Evolutionary conservation across 2,329 filamentous ascomycete genomes (phyloP), one percentile per base, ranked within the genome.

Genomic region (Diatrype stigma): DNA sequence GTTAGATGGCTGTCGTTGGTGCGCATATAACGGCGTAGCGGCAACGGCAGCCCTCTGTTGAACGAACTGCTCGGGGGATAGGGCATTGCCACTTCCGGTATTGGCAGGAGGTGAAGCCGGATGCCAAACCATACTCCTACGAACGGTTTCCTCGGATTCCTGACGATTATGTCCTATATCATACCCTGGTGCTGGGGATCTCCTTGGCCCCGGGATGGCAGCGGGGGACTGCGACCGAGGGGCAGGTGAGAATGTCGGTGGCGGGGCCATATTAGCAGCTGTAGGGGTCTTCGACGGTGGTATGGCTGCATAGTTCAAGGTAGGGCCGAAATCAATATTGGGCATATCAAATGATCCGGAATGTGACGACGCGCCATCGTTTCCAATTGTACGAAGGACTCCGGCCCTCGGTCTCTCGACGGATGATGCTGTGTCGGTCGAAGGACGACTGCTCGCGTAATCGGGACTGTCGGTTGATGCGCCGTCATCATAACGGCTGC

Each of bases 21-120:
- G 86, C 1, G 75, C 71, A 65, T 82, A 80, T 38, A 79, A 62
- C 16, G 84, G 78, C 6, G 77, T 76, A 45, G 77, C 72, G 10
- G 77, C 74, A 17, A 78, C 75, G 3, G 81, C 74, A 6, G 82
- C 86, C 55, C 90, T 84, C 59, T 93, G 86, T 60, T 90, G 84
- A 6, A 96, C 90, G 70, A 87, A 96, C 60, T 95, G 84, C 66
- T 96, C 90, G 0, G 90, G 79, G 4, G 86, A 88, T 12, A 96
- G 64, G 14, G 56, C 58, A 1, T 59, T 56, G 8, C 70, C 72
- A 40, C 72, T 76, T n/a, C 77, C 76, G 26, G 73, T 70, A 17
- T 74, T 75, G 12, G 74, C 72, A 34, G 74, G 69, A 34, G 77
- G 71, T 2, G 75, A 73, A 63, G 82, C 81, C 6, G 92, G 90